phyloP scores from a whole-genome alignment of 306 rosid genomes.

The Cucumis hystrix region DNA sequence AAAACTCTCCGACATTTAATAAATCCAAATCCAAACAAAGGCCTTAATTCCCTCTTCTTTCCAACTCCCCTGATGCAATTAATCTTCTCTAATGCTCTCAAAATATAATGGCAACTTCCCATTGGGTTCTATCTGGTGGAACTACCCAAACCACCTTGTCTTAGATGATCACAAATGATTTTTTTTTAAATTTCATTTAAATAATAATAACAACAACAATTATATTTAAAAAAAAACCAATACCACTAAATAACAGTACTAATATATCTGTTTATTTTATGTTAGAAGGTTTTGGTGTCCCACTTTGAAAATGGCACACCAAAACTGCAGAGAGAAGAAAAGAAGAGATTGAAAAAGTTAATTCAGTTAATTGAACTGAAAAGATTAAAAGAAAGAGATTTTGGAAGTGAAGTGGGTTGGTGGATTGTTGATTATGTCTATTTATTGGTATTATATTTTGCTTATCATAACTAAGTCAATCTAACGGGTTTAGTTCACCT shows the following conservation, averaged over 20 bases:
- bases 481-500: slow-evolving; percentile 71
- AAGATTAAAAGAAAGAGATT: slow-evolving; percentile 9
- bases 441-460: neutral
- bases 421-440: slow-evolving; percentile 22
- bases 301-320: neutral
- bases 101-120: neutral
- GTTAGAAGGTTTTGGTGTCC: neutral
- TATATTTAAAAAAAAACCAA: neutral
- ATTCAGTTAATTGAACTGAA: neutral
- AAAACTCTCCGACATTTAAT: no score
- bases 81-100: no score
- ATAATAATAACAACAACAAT: neutral
- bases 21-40: no score
- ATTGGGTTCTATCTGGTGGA: neutral
- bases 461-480: neutral
- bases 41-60: no score
- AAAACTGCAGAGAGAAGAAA: neutral
- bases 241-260: no score
- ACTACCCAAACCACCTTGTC: neutral
- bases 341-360: neutral
- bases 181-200: no score
- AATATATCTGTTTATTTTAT: neutral
- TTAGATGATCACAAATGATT: neutral
- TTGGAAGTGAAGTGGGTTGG: slow-evolving; percentile 54
- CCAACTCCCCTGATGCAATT: no score